phyloP scores from a whole-genome alignment of 2,329 filamentous ascomycete genomes.

The Calonectria montana region DNA sequence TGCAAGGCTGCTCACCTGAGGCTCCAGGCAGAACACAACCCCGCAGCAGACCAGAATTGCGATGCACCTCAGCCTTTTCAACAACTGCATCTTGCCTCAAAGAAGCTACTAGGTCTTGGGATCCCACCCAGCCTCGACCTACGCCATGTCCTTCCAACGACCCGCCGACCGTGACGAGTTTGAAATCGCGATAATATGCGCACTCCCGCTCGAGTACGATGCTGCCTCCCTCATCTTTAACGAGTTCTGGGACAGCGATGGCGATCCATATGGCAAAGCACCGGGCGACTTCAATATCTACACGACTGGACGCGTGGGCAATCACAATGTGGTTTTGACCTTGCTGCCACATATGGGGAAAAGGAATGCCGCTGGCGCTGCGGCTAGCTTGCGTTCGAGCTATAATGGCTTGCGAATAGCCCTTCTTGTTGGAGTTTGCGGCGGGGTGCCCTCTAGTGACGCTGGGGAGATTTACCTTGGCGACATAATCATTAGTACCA shows the following conservation, averaged over 20 bases:
- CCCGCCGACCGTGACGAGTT: slow-evolving; percentile 13
- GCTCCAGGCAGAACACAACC: too few relatives aligned
- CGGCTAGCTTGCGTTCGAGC: slow-evolving; percentile 45
- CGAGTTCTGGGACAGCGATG: slow-evolving; percentile 9
- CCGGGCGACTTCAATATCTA: slow-evolving; percentile 29
- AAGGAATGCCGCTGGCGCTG: slow-evolving; percentile 38
- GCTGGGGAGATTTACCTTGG: slow-evolving; percentile 41
- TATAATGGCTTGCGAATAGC: slow-evolving; percentile 47
- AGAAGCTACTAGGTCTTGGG: too few relatives aligned
- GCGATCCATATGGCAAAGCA: neutral
- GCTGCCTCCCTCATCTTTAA: neutral
- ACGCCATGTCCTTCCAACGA: too few relatives aligned
- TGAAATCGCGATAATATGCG: slow-evolving; percentile 25
- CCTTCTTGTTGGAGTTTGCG: slow-evolving; percentile 54
- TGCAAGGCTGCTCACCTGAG: too few relatives aligned
- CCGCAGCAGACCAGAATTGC: too few relatives aligned
- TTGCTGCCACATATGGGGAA: slow-evolving; percentile 44
- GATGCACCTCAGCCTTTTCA: too few relatives aligned
- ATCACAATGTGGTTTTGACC: slow-evolving; percentile 43
- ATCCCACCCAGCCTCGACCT: too few relatives aligned
- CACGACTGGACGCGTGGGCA: slow-evolving; percentile 40
- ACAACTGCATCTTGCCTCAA: too few relatives aligned
- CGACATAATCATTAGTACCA: slow-evolving; percentile 46
- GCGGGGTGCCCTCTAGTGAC: slow-evolving; percentile 44
- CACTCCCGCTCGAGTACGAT: slow-evolving; percentile 4